A percentile compares a stretch with the other conserved stretches of the same genome.
Conservation (phyloP, 1,284 basidiomycete species). For the Ganoderma leucocontextum region DNA sequence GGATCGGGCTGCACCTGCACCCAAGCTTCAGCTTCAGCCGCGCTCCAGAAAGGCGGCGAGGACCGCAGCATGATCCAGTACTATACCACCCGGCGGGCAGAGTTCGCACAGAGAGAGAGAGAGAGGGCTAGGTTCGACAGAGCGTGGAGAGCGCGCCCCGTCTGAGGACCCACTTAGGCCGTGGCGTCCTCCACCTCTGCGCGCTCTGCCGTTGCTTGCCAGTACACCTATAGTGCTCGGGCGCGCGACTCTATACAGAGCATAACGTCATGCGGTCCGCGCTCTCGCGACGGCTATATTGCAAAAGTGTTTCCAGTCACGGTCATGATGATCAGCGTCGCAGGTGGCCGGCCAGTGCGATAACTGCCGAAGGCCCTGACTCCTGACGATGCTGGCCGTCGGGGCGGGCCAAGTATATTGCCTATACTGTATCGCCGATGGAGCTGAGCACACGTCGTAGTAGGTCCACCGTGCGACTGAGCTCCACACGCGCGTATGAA, state of each 20-base stretch:
- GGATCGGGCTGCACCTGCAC: not conserved
- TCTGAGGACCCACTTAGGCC: slow-evolving; percentile 2
- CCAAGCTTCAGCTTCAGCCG: not conserved
- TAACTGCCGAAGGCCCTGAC: not conserved
- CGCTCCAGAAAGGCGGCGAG: not conserved
- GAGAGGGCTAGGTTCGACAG: no score
- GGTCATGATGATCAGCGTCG: not conserved
- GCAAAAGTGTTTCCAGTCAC: not conserved
- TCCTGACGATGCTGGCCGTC: not conserved
- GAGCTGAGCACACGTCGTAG: not conserved
- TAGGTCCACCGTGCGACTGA: not conserved
- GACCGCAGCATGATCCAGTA: not conserved
- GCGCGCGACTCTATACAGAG: not conserved
- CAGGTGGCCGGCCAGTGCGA: not conserved
- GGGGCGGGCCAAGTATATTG: not conserved
- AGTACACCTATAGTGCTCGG: not conserved
- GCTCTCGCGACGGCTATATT: not conserved
- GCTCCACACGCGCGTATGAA: not conserved
- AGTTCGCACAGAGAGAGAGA: slow-evolving; percentile 1
- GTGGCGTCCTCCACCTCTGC: not conserved
- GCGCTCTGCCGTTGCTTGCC: no score
- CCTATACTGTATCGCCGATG: not conserved
- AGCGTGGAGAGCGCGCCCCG: no score
- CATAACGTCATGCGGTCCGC: not conserved
- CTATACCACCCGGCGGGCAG: not conserved